A percentile compares a stretch with the other conserved stretches of the same genome.
Conservation (phyloP, 331 rosid species). For the Quercus lobata region DNA sequence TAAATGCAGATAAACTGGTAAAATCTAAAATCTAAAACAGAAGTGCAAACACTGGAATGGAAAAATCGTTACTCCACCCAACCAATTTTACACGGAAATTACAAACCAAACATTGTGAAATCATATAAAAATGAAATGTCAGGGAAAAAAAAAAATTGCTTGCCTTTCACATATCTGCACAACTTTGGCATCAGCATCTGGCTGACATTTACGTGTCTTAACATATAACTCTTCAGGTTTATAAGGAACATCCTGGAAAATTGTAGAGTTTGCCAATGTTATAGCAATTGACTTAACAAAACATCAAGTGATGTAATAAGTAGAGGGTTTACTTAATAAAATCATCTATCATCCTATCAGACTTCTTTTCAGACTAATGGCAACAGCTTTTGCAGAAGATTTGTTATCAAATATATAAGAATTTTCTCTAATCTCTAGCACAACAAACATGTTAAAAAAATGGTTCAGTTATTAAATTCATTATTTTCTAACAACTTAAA, state of each 20-base stretch:
- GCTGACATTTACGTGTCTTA: constrained; percentile 76
- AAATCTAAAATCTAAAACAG: background rate
- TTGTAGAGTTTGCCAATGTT: background rate
- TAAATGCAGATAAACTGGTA: background rate
- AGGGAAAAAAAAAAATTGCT: constrained; percentile 4
- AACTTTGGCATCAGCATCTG: constrained; percentile 66
- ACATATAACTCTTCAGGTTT: constrained; percentile 78
- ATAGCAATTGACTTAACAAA: background rate
- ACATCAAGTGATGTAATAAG: background rate
- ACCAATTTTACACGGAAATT: background rate
- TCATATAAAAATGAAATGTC: background rate
- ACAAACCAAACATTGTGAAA: background rate
- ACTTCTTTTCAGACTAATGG: background rate
- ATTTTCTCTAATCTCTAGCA: background rate
- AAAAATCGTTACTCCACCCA: background rate
- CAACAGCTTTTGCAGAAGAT: background rate
- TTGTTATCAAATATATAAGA: too few relatives aligned
- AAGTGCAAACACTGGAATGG: background rate
- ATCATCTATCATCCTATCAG: background rate
- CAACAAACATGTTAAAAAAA: background rate
- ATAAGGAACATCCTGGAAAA: constrained; percentile 73
- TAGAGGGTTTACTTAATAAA: background rate
- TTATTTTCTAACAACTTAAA: too few relatives aligned
- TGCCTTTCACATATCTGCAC: constrained; percentile 87
- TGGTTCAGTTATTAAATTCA: too few relatives aligned